Percentiles rank a stretch among this genome's conserved stretches.
phyloP scores from a whole-genome alignment of 2,329 filamentous ascomycete species.

The Cladosporium velox region DNA sequence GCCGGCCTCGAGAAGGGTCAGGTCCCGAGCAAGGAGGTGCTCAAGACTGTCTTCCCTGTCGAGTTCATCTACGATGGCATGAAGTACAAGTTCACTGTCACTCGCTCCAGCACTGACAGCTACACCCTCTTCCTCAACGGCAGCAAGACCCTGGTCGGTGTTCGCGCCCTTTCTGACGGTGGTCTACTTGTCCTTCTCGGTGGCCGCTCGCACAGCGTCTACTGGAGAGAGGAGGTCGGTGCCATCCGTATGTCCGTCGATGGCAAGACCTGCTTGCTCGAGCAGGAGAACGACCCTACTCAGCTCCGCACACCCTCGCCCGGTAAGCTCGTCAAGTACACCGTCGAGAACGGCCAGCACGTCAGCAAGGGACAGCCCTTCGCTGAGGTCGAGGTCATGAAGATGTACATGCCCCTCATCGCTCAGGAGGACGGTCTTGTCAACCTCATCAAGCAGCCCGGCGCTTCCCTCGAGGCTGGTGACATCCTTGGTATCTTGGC shows the following conservation, averaged over 20 bases:
- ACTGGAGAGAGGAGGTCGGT: slow-evolving; percentile 99
- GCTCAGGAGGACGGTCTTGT: slow-evolving; percentile 94
- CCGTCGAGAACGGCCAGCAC: slow-evolving; percentile 92
- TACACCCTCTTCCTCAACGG: slow-evolving; percentile 99
- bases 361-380: slow-evolving; percentile 89
- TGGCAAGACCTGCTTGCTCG: slow-evolving; percentile 94
- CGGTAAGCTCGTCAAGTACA: slow-evolving; percentile 97
- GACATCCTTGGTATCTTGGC: slow-evolving; percentile 98
- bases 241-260: slow-evolving; percentile 95
- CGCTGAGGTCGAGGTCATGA: slow-evolving; percentile 99
- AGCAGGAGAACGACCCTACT: slow-evolving; percentile 98
- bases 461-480: slow-evolving; percentile 94
- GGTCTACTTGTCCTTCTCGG: slow-evolving; percentile 87
- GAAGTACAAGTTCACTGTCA: slow-evolving; percentile 98
- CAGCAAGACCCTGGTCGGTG: slow-evolving; percentile 90
- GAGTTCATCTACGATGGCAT: slow-evolving; percentile 98
- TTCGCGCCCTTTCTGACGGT: slow-evolving; percentile 89
- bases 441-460: slow-evolving; percentile 98
- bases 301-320: slow-evolving; percentile 93
- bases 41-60: slow-evolving; percentile 96
- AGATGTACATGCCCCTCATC: slow-evolving; percentile 99
- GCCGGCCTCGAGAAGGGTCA: slow-evolving; percentile 93
- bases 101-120: slow-evolving; percentile 85
- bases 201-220: slow-evolving; percentile 94
- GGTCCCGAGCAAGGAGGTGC: slow-evolving; percentile 91